These are phyloP conservation scores for Solanum virginianum DNA, from an alignment of 257 asterid genomes.

Conservation along the genomic window DNA sequence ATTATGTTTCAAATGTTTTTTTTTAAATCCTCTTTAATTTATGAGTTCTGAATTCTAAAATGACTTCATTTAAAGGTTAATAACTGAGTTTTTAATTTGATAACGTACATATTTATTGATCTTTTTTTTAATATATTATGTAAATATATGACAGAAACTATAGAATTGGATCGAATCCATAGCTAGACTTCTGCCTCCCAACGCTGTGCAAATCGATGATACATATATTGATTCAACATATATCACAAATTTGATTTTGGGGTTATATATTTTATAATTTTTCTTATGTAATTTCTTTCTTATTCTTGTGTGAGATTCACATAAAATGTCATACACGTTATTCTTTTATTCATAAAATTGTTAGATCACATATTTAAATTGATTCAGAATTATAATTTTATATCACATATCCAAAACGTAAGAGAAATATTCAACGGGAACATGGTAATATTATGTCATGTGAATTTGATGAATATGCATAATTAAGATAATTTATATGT, in stretches of 20 bases:
- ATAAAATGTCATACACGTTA: neutral
- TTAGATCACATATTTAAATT: neutral
- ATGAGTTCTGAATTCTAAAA: neutral
- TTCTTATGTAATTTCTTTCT: neutral
- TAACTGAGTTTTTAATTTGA: neutral
- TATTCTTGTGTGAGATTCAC: neutral
- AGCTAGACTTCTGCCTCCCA: neutral
- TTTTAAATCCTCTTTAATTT: too few relatives aligned
- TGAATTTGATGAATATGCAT: neutral
- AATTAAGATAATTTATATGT: neutral
- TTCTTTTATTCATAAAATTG: neutral
- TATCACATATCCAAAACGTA: neutral
- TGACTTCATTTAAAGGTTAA: too few relatives aligned
- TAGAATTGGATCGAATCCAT: neutral
- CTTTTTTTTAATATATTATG: too few relatives aligned
- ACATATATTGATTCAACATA: neutral
- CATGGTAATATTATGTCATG: neutral
- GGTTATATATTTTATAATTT: neutral
- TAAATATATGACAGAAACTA: neutral
- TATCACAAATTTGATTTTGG: neutral
- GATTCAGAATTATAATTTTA: neutral
- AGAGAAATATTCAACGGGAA: neutral
- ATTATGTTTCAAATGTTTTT: too few relatives aligned
- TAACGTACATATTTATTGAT: neutral
- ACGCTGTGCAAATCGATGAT: rapidly evolving